Evolutionary conservation across 441 rosid species (phyloP), one percentile per base, ranked within the genome.

Genomic region (Euphorbia neoarborescens): DNA sequence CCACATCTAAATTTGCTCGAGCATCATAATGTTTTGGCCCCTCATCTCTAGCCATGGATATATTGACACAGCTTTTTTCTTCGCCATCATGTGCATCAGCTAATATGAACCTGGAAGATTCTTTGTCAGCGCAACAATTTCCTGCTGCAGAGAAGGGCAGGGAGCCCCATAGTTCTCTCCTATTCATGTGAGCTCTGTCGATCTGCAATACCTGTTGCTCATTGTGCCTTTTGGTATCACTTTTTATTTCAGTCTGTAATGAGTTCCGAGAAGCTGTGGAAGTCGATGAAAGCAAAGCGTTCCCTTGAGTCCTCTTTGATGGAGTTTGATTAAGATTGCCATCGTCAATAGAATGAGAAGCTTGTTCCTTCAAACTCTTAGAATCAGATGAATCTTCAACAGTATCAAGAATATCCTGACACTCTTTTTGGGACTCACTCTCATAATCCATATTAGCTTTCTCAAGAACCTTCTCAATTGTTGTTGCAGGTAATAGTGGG

Each of bases 361-460:
- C 72, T 80, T 71, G 73, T 68, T 77, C 87, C 72, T 84, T 84
- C 57, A 70, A 83, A 75, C 62, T 81, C 76, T 84, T 87, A 17
- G 73, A 64, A 66, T 85, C 78, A 57, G 72, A 56, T 57, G 72
- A 72, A 80, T 85, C 90, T 79, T 81, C 92, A 78, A 89, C 66
- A 27, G 99, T 88, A 88, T 92, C 97, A 77, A 95, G 93, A 81
- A 95, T 95, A 74, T 95, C 98, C 82, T 92, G 97, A 76, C 98
- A 92, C 75, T 95, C 98, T 77, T 84, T 87, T 76, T 89, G 98
- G 64, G 98, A 95, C 67, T 90, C 95, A 70, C 80, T 87, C 83
- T 84, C 87, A 79, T 85, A 90, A 73, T 95, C 96, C 32, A 75
- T 82, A 80, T 81, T 86, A 64, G 96, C 99, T 82, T 81, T 88